These are phyloP conservation scores for Macaranga tanarius DNA, from an alignment of 441 rosid genomes.

Conservation along the genomic window DNA sequence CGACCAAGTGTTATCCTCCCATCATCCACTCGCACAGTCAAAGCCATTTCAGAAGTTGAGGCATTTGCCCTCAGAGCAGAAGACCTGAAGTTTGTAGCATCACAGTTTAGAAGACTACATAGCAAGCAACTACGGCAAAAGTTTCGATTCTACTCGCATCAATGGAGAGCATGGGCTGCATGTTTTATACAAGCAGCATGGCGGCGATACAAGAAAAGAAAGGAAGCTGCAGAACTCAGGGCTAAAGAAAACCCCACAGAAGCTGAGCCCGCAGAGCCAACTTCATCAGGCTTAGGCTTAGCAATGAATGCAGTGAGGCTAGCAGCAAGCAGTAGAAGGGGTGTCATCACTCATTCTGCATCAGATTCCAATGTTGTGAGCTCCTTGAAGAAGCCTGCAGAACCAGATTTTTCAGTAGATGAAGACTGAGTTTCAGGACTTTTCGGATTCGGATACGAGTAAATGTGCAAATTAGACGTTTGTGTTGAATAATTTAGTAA, in stretches of 20 bases:
- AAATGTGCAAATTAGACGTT: conserved; percentile 12
- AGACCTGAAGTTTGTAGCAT: conserved; percentile 76
- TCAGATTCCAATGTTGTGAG: conserved; percentile 46
- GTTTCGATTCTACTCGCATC: conserved; percentile 84
- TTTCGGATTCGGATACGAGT: not conserved
- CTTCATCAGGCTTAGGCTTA: conserved; percentile 23
- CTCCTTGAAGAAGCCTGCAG: conserved; percentile 68
- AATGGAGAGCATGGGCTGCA: conserved; percentile 84
- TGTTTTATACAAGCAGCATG: conserved; percentile 83
- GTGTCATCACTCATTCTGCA: conserved; percentile 38
- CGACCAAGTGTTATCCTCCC: conserved; percentile 59
- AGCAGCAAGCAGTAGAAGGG: conserved; percentile 38
- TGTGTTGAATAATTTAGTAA: conserved; percentile 17
- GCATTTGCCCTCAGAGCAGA: conserved; percentile 78
- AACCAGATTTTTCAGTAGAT: conserved; percentile 70
- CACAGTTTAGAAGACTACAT: conserved; percentile 78
- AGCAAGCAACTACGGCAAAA: conserved; percentile 76
- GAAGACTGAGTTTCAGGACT: conserved; percentile 38
- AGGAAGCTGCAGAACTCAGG: conserved; percentile 50
- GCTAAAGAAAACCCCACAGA: conserved; percentile 41
- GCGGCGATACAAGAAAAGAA: conserved; percentile 64
- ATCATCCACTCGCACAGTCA: conserved; percentile 68
- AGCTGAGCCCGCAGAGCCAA: conserved; percentile 25
- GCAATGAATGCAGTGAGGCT: conserved; percentile 34
- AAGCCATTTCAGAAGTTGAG: conserved; percentile 71